Evolutionary conservation across 345 rosid genomes (phyloP).

Genomic region (Aethionema arabicum): DNA sequence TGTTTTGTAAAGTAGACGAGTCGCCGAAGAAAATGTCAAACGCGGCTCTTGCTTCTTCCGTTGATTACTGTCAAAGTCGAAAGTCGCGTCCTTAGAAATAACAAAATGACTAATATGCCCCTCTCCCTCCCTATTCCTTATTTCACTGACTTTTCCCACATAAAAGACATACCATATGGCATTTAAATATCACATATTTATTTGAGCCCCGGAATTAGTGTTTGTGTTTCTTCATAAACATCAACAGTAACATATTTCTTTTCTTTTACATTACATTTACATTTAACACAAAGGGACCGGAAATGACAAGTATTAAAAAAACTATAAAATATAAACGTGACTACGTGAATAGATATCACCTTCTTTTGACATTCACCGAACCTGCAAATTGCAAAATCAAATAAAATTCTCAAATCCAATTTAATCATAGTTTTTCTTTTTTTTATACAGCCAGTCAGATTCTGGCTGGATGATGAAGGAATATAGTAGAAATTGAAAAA

Average conservation of each 20-base stretch:
- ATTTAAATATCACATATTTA: neutral
- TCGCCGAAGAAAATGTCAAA: constrained; percentile 25
- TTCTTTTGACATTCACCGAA: constrained; percentile 12
- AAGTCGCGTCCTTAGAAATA: constrained; percentile 1
- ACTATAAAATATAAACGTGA: neutral
- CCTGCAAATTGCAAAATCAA: neutral
- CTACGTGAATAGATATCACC: constrained; percentile 1
- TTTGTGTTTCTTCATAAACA: neutral
- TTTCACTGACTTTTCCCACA: constrained; percentile 10
- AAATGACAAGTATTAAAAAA: neutral
- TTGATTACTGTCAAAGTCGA: constrained; percentile 17
- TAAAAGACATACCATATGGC: neutral
- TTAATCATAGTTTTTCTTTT: too few relatives aligned
- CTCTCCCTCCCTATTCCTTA: neutral
- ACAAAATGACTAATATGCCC: constrained; percentile 17
- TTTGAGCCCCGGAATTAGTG: neutral
- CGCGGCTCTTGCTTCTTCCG: constrained; percentile 22
- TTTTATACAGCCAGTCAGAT: constrained; percentile 23
- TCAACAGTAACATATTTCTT: too few relatives aligned
- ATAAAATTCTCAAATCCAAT: neutral
- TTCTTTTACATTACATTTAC: too few relatives aligned
- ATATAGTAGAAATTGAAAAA: neutral
- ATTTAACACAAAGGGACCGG: neutral
- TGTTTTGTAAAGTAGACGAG: too few relatives aligned
- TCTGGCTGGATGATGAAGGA: constrained; percentile 24